Percentiles rank a stretch among this genome's conserved stretches.
Evolutionary conservation across 192 early-diverging fungal genomes (phyloP).

Genomic region (Coemansia sp.): DNA sequence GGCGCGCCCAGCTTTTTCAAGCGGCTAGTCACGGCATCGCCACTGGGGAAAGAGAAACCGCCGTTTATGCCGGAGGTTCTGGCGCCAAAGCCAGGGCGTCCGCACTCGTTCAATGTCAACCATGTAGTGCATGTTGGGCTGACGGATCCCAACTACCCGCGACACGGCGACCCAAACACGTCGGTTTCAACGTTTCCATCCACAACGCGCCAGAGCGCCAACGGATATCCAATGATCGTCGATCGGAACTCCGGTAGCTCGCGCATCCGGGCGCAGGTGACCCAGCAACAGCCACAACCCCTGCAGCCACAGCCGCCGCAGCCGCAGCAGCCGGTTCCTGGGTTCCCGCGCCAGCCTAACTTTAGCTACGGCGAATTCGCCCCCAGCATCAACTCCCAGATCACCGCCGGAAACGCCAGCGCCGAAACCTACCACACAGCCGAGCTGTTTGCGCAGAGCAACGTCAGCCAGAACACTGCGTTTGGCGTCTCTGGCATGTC

Average conservation of each 20-base stretch:
- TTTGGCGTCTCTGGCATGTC: not conserved
- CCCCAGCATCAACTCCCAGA: slow-evolving; percentile 19
- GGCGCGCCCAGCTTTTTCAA: slow-evolving; percentile 27
- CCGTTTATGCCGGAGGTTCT: not conserved
- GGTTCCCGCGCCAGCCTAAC: slow-evolving; percentile 21
- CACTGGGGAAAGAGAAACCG: slow-evolving; percentile 20
- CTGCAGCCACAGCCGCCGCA: not conserved
- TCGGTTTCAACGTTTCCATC: slow-evolving; percentile 29
- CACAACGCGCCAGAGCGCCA: slow-evolving; percentile 25
- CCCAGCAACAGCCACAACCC: not conserved
- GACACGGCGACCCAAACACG: slow-evolving; percentile 20
- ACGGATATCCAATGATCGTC: slow-evolving; percentile 42
- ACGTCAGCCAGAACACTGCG: slow-evolving; percentile 1
- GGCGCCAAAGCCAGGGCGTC: slow-evolving; percentile 22
- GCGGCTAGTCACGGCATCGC: slow-evolving; percentile 23
- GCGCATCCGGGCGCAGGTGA: not conserved
- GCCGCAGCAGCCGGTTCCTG: slow-evolving; percentile 1
- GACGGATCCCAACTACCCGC: slow-evolving; percentile 30
- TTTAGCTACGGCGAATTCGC: slow-evolving; percentile 49
- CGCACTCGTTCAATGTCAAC: slow-evolving; percentile 45
- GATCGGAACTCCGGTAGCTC: slow-evolving; percentile 8
- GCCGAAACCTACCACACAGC: slow-evolving; percentile 48
- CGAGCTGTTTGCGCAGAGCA: slow-evolving; percentile 27
- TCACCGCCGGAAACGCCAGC: slow-evolving; percentile 27
- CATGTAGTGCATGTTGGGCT: slow-evolving; percentile 44